Evolutionary conservation across 2,329 filamentous ascomycete species (phyloP).

Genomic region (Chaetomiaceae sp.): DNA sequence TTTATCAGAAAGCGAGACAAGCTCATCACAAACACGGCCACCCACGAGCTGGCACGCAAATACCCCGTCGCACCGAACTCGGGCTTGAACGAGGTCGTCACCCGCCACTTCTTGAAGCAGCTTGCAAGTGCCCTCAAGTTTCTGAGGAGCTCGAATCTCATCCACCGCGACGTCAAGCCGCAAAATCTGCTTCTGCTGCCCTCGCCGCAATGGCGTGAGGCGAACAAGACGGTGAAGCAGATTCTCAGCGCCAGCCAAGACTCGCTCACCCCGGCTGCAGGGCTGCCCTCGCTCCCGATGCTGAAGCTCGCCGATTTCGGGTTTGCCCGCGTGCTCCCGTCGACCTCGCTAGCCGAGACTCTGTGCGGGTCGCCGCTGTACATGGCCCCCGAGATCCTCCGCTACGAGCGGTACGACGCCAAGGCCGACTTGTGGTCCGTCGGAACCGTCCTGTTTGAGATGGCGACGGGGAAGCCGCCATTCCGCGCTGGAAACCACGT

Average conservation of each 20-base stretch:
- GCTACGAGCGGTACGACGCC: slow-evolving; percentile 95
- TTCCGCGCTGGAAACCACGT: slow-evolving; percentile 94
- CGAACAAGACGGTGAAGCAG: slow-evolving; percentile 57
- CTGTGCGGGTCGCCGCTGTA: slow-evolving; percentile 95
- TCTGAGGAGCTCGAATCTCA: slow-evolving; percentile 75
- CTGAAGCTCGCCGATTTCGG: slow-evolving; percentile 98
- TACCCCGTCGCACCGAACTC: slow-evolving; percentile 80
- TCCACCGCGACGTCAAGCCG: slow-evolving; percentile 95
- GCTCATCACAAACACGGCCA: slow-evolving; percentile 72
- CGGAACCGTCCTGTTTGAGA: slow-evolving; percentile 91
- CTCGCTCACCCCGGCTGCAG: slow-evolving; percentile 74
- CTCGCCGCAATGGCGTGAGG: slow-evolving; percentile 64
- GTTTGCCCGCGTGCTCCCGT: slow-evolving; percentile 88
- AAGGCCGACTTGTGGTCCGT: slow-evolving; percentile 98
- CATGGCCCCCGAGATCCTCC: slow-evolving; percentile 96
- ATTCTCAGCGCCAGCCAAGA: slow-evolving; percentile 73
- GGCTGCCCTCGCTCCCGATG: slow-evolving; percentile 83
- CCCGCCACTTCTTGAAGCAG: slow-evolving; percentile 93
- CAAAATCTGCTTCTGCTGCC: slow-evolving; percentile 92
- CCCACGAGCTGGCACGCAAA: slow-evolving; percentile 85
- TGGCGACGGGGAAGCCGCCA: slow-evolving; percentile 85
- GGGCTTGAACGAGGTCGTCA: slow-evolving; percentile 94
- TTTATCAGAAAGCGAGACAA: slow-evolving; percentile 94
- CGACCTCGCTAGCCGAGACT: slow-evolving; percentile 89
- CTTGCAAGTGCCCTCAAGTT: slow-evolving; percentile 89